phyloP scores from a whole-genome alignment of 2,329 filamentous ascomycete genomes.

The Fusarium aywerte region DNA sequence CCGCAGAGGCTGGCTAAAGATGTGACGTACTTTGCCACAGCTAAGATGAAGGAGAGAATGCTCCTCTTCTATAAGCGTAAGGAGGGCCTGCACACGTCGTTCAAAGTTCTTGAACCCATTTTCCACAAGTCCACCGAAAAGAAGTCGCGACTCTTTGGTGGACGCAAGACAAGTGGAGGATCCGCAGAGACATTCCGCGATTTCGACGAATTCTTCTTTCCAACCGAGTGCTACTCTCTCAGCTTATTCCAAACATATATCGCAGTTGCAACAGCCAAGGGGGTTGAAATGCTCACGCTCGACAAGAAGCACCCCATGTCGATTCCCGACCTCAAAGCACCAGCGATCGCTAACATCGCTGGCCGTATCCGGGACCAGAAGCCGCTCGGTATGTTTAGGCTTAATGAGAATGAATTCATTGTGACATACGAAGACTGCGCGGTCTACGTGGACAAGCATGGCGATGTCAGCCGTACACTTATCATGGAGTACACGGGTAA shows the following conservation, averaged over 20 bases:
- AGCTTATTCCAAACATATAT: constrained; percentile 97
- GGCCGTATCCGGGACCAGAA: constrained; percentile 83
- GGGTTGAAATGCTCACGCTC: constrained; percentile 94
- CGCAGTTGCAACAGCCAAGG: constrained; percentile 88
- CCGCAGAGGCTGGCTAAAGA: constrained; percentile 93
- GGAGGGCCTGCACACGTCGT: constrained; percentile 90
- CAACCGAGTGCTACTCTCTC: constrained; percentile 91
- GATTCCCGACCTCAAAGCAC: constrained; percentile 84
- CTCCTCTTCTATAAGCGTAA: constrained; percentile 97
- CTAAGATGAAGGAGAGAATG: constrained; percentile 95
- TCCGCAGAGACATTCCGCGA: constrained; percentile 96
- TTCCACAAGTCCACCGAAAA: constrained; percentile 92
- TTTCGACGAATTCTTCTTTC: constrained; percentile 98
- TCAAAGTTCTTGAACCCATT: constrained; percentile 96
- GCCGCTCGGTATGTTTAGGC: constrained; percentile 94
- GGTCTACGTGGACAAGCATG: constrained; percentile 98
- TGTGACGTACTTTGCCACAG: constrained; percentile 95
- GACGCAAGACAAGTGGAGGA: constrained; percentile 69
- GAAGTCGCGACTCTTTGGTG: constrained; percentile 74
- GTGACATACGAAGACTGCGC: constrained; percentile 96
- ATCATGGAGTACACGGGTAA: constrained; percentile 99
- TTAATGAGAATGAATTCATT: constrained; percentile 91
- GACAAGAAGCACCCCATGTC: constrained; percentile 98
- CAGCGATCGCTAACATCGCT: constrained; percentile 85
- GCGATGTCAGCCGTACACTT: constrained; percentile 90